Evolutionary conservation across 371 early-diverging fungal genomes (phyloP).

Genomic region (Actinomucor elegans): DNA sequence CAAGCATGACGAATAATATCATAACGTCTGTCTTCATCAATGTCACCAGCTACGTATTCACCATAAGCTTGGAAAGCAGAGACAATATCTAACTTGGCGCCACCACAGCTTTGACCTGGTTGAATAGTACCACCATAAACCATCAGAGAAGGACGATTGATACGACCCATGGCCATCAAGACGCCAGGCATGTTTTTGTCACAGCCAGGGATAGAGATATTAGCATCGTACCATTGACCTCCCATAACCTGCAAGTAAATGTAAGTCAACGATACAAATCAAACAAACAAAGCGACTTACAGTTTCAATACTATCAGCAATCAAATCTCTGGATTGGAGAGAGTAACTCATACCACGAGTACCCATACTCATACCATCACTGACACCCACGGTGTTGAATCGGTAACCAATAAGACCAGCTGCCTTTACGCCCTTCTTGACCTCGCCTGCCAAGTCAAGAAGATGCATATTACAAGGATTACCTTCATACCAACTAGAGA

Average conservation of each 20-base stretch:
- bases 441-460: constrained; percentile 79
- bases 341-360: constrained; percentile 96
- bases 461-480: constrained; percentile 99
- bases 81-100: constrained; percentile 82
- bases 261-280: neutral
- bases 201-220: constrained; percentile 85
- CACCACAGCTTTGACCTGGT: constrained; percentile 70
- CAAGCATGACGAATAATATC: constrained; percentile 90
- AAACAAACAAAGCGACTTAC: constrained; percentile 57
- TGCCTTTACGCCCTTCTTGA: constrained; percentile 89
- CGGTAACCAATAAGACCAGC: constrained; percentile 92
- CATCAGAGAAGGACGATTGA: constrained; percentile 92
- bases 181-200: constrained; percentile 98
- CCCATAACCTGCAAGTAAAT: constrained; percentile 8
- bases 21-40: constrained; percentile 80
- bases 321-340: constrained; percentile 94
- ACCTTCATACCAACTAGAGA: constrained; percentile 90
- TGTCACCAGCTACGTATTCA: constrained; percentile 84
- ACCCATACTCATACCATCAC: constrained; percentile 97
- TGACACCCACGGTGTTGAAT: constrained; percentile 97
- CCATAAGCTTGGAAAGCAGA: constrained; percentile 97
- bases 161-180: constrained; percentile 89
- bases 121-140: constrained; percentile 84
- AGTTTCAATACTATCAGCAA: constrained; percentile 98
- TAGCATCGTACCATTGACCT: constrained; percentile 69